Base-by-base conservation (phyloP, 495 filamentous ascomycete species). In the Aspergillus bertholletiae region DNA sequence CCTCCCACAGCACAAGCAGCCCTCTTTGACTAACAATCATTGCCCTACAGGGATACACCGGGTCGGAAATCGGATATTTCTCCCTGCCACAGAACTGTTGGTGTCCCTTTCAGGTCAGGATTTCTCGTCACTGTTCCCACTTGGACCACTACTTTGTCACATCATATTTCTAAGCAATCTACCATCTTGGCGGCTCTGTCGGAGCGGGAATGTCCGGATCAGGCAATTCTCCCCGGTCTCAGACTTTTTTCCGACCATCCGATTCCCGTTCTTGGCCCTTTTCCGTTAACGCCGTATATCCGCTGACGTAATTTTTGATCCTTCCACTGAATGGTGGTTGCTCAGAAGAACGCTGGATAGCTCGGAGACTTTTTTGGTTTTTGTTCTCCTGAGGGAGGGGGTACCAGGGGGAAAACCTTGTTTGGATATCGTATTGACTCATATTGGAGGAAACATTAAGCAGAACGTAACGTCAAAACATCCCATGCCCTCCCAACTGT, bases 21-120 rank as follows among this genome's bases (percentile, higher is more conserved):
- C 30, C 20, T 49, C n/a, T 27, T 20, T 23, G 21, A 43, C n/a
- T 47, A 27, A 41, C 26, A 39, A 18, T 43, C 49, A 17, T 49
- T 57, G 60, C 53, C 57, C 54, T 60, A 59, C 60, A 63, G 54
- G 54, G 54, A 59, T 49, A 20, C 50, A 17, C n/a, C 54, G 54
- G 54, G n/a, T 49, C 23, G 55, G 49, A 20, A 40, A 17, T 40
- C 37, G 37, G 37, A 20, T 17, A 18, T 20, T 40, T 13, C 13
- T 17, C 37, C n/a, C 37, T 18, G 5, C n/a, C 37, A 18, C 7
- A 32, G 8, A 32, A 40, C 37, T 43, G 21, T 37, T 40, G 27
- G 43, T 44, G 30, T 13, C 12, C 15, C 20, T 22, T 45, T 21
- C 28, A 5, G 22, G 40, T 26, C 18, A 18, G 2, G 11, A 13